phyloP scores from a whole-genome alignment of 164 flowering plant species.

The Magnolia changhungtana region DNA sequence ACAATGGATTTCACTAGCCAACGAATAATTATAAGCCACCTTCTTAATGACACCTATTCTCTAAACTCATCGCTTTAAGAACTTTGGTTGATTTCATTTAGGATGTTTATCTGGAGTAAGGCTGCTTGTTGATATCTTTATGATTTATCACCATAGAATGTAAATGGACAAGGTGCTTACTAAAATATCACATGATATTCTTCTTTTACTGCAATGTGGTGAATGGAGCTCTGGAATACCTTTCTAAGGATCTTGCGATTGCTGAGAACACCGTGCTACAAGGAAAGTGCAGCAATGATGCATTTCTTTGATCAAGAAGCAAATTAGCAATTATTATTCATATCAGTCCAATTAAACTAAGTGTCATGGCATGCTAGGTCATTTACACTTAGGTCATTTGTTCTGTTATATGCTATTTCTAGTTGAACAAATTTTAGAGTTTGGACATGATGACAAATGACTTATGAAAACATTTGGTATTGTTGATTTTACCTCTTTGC shows the following conservation, averaged over 20 bases:
- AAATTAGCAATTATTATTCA: neutral
- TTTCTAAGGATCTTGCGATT: slow-evolving; percentile 89
- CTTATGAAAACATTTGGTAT: too few relatives aligned
- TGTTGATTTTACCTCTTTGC: neutral
- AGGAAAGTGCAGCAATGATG: slow-evolving; percentile 46
- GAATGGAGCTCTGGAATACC: slow-evolving; percentile 97
- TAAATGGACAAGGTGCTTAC: neutral
- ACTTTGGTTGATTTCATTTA: neutral
- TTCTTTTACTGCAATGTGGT: slow-evolving; percentile 68
- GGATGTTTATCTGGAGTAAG: neutral
- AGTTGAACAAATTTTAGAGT: neutral
- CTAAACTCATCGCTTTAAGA: neutral
- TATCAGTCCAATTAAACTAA: neutral
- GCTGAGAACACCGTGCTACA: slow-evolving; percentile 74
- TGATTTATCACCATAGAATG: neutral
- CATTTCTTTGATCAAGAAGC: neutral
- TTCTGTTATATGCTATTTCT: neutral
- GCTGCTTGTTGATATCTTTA: neutral
- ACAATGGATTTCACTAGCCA: too few relatives aligned
- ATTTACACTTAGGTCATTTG: neutral
- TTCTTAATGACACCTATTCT: neutral
- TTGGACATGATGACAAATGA: neutral
- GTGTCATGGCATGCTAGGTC: neutral
- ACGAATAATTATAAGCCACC: too few relatives aligned
- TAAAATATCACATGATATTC: neutral